Evolutionary conservation across 2,329 filamentous ascomycete genomes (phyloP).

Genomic region (Zymoseptoria passerinii): DNA sequence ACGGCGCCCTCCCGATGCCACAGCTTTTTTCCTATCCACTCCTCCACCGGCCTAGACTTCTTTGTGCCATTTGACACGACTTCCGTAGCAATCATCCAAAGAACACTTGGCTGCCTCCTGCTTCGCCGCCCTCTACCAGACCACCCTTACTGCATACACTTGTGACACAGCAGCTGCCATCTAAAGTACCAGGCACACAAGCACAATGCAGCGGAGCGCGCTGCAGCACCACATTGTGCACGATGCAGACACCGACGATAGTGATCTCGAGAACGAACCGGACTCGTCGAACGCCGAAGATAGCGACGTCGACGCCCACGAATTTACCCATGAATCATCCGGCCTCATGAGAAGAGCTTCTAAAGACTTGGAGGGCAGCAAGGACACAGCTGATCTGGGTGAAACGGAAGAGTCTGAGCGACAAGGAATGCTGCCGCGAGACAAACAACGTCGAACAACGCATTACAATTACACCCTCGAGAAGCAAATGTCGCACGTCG

Average conservation of each 20-base stretch:
- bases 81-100: not conserved
- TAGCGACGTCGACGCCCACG: conserved; percentile 10
- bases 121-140: not conserved
- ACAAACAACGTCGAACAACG: conserved; percentile 61
- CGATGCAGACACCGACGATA: conserved; percentile 21
- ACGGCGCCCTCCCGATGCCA: not conserved
- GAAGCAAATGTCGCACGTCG: conserved; percentile 86
- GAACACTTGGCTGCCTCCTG: not conserved
- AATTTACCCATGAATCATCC: conserved; percentile 20
- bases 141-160: not conserved
- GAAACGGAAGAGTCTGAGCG: conserved; percentile 18
- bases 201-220: conserved; percentile 25
- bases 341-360: conserved; percentile 21
- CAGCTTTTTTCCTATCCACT: not conserved
- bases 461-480: conserved; percentile 92
- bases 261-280: conserved; percentile 16
- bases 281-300: conserved; percentile 15
- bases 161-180: not conserved
- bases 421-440: conserved; percentile 37
- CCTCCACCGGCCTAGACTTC: not conserved
- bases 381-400: conserved; percentile 10
- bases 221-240: conserved; percentile 21
- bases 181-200: conserved; percentile 1
- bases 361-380: conserved; percentile 16
- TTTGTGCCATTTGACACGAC: no score